phyloP scores from a whole-genome alignment of 345 rosid genomes.

The Eucalyptus shirleyi region DNA sequence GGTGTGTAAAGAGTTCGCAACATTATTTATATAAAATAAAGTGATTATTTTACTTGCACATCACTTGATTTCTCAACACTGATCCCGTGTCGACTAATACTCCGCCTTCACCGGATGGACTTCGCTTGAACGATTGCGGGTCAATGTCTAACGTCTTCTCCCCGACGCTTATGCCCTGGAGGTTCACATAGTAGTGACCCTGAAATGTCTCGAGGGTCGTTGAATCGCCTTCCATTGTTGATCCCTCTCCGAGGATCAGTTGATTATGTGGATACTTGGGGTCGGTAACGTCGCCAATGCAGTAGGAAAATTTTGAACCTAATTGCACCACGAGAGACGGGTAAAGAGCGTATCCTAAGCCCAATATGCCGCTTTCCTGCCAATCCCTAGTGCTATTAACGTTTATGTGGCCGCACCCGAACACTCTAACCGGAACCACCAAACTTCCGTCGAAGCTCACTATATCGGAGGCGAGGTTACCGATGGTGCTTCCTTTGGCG shows the following conservation, averaged over 20 bases:
- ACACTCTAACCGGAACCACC: neutral
- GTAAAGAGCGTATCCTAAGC: neutral
- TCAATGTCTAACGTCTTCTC: neutral
- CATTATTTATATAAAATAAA: too few relatives aligned
- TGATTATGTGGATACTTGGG: neutral
- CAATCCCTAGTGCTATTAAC: neutral
- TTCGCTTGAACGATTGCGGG: slow-evolving; percentile 6
- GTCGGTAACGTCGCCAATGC: neutral
- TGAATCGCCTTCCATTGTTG: neutral
- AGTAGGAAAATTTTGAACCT: neutral
- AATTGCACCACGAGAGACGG: neutral
- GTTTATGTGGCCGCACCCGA: neutral
- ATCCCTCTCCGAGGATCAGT: neutral
- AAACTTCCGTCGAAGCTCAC: neutral
- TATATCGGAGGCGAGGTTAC: neutral
- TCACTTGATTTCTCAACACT: too few relatives aligned
- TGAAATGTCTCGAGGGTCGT: neutral
- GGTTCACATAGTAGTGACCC: neutral
- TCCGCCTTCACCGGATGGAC: neutral
- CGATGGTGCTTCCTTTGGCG: neutral
- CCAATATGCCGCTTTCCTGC: neutral
- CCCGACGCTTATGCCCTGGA: neutral
- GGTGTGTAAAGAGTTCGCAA: too few relatives aligned
- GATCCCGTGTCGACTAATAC: slow-evolving; percentile 40
- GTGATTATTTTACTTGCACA: too few relatives aligned